Conservation (phyloP, 352 stramenopile genomes). For the Phytophthora brassicae region DNA sequence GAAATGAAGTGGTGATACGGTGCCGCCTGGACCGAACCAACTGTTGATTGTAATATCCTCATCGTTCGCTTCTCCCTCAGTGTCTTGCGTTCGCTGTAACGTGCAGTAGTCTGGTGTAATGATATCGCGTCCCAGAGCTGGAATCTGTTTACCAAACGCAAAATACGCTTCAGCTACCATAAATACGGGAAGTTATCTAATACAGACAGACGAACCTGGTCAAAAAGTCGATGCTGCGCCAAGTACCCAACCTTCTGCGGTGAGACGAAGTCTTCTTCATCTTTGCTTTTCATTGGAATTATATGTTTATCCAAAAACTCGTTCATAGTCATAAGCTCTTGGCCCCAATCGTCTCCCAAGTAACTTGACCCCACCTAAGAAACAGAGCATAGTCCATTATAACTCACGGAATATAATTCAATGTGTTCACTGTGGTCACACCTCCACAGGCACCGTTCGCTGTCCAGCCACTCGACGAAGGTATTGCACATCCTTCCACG, state of each 20-base stretch:
- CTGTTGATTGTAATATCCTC: conserved; percentile 83
- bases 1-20: conserved; percentile 87
- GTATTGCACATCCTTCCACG: conserved; percentile 71
- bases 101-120: conserved; percentile 89
- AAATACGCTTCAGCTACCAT: conserved; percentile 14
- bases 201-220: conserved; percentile 55
- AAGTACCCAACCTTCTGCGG: conserved; percentile 63
- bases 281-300: conserved; percentile 9
- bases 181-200: not conserved
- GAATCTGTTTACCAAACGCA: conserved; percentile 55
- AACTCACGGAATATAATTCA: not conserved
- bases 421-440: conserved; percentile 6
- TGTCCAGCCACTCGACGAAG: conserved; percentile 66
- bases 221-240: conserved; percentile 89
- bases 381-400: not conserved
- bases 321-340: conserved; percentile 81
- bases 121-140: conserved; percentile 75
- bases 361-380: conserved; percentile 76
- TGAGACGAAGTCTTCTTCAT: not conserved
- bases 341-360: conserved; percentile 74
- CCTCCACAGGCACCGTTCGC: conserved; percentile 84
- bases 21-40: conserved; percentile 84
- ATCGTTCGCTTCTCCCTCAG: conserved; percentile 44
- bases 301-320: conserved; percentile 76
- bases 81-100: conserved; percentile 44